Percentiles rank a stretch among this genome's conserved stretches.
Evolutionary conservation across 768 basidiomycete genomes (phyloP).

Genomic region (Rubroboletus satanas): DNA sequence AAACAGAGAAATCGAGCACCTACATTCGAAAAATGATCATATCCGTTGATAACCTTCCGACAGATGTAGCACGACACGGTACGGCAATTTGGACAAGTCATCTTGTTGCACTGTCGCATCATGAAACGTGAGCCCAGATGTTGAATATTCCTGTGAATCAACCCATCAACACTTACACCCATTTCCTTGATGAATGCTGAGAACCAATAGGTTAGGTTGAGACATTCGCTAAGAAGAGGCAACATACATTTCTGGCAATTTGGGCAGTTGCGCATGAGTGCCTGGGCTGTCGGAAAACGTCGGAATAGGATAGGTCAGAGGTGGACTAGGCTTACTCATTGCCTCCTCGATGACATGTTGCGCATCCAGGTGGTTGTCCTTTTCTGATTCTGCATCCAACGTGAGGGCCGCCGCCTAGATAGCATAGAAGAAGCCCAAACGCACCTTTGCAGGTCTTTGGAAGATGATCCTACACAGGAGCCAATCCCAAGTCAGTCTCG

Average conservation of each 20-base stretch:
- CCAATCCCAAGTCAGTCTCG: conserved; percentile 2
- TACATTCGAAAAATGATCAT: conserved; percentile 70
- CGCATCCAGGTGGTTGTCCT: conserved; percentile 69
- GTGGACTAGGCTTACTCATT: conserved; percentile 60
- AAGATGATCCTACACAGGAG: conserved; percentile 58
- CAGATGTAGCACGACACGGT: conserved; percentile 86
- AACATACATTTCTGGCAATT: conserved; percentile 72
- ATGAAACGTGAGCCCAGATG: not conserved
- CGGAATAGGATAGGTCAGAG: not conserved
- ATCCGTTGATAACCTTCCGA: conserved; percentile 64
- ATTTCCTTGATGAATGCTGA: conserved; percentile 77
- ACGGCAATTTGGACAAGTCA: conserved; percentile 70
- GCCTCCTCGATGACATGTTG: conserved; percentile 86
- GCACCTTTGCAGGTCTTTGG: conserved; percentile 77
- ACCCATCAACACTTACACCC: conserved; percentile 50
- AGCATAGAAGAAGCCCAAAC: not conserved
- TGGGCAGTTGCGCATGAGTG: conserved; percentile 86
- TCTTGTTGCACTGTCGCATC: conserved; percentile 78
- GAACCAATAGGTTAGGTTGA: not conserved
- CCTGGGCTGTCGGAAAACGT: conserved; percentile 48
- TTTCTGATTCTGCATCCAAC: conserved; percentile 55
- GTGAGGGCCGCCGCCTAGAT: not conserved
- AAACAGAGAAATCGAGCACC: conserved; percentile 9
- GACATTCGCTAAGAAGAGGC: not conserved
- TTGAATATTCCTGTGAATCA: not conserved